Base-by-base conservation (phyloP, 352 stramenopile species). In the Globisporangium spinosum region DNA sequence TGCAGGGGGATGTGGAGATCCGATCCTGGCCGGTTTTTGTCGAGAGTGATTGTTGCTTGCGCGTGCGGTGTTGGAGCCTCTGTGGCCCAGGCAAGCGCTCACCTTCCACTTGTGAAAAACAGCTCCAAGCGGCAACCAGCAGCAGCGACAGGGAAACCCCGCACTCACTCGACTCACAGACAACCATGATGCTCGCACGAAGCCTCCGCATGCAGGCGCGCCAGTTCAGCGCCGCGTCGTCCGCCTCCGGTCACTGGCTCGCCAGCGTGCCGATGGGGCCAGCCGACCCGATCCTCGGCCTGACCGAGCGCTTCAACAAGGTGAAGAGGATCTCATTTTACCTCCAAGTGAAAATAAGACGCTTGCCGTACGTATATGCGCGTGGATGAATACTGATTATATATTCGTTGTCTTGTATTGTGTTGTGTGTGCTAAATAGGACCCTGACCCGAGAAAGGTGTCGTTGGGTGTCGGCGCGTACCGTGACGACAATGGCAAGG, bases 401-500 rank as follows among this genome's bases (percentile, higher is more conserved):
- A 20, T 20, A 15, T 9, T n/a, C 40, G 15, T 47, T 49, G 40
- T 20, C 3, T 22, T 49, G 40, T 32, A 3, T 32, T 32, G 29
- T 32, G 29, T 32, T 32, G 2, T 32, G 29, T 22, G 15, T 49
- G 40, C n/a, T 77, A 86, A 20, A 53, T 81, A 97, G 78, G 97
- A 98, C 80, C 84, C 87, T 35, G 93, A 98, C 75, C 51, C 92
- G 60, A 74, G 87, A 58, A 99, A 99, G 82, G 92, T 99, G 5
- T 97, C 93, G 85, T 79, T 99, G 27, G 98, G 98, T 58, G 98
- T 99, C n/a, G 98, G 98, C 67, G 98, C 98, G 7, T 99, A 99
- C 83, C 90, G 98, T 71, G 94, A 98, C 70, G 91, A 98, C 70
- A 83, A 95, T 55, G 86, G 87, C 71, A 97, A 97, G 76, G 79